Conservation (phyloP, 208 protist species). For the Trypanosoma boissoni region DNA sequence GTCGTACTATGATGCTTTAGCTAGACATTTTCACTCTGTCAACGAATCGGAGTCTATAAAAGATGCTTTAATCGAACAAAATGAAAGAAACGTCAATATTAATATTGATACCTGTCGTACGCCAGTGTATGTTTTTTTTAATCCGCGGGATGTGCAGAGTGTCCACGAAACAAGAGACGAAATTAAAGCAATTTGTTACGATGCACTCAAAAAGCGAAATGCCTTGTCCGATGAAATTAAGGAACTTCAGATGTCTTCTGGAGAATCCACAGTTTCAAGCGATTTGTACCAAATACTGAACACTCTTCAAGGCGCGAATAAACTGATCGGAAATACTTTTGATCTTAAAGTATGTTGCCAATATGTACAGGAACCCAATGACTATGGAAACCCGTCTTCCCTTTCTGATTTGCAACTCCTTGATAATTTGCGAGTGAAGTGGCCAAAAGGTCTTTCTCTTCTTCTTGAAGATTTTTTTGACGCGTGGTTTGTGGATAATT, state of each 20-base stretch:
- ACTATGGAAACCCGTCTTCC: background rate
- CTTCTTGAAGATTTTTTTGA: slow-evolving; percentile 14
- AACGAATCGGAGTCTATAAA: slow-evolving; percentile 18
- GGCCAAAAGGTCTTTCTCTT: slow-evolving; percentile 10
- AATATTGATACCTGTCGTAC: slow-evolving; percentile 8
- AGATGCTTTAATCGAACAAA: slow-evolving; percentile 13
- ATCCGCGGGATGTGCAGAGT: slow-evolving; percentile 4
- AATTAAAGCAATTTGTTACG: background rate
- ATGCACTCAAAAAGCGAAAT: slow-evolving; percentile 5
- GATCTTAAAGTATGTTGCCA: background rate
- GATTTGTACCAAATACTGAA: no score
- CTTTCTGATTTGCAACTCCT: background rate
- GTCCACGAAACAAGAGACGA: slow-evolving; percentile 3
- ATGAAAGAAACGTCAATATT: slow-evolving; percentile 8
- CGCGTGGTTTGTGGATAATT: slow-evolving; percentile 25
- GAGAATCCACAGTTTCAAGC: slow-evolving; percentile 6
- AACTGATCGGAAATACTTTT: no score
- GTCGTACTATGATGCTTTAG: slow-evolving; percentile 34
- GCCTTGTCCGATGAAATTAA: slow-evolving; percentile 9
- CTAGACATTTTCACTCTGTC: slow-evolving; percentile 19
- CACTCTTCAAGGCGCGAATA: no score
- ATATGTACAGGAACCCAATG: background rate
- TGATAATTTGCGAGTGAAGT: slow-evolving; percentile 8
- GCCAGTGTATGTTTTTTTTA: slow-evolving; percentile 10
- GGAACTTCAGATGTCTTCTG: slow-evolving; percentile 7